These are phyloP conservation scores for Trifolium subterraneum DNA, from an alignment of 306 rosid genomes.

Conservation along the genomic window DNA sequence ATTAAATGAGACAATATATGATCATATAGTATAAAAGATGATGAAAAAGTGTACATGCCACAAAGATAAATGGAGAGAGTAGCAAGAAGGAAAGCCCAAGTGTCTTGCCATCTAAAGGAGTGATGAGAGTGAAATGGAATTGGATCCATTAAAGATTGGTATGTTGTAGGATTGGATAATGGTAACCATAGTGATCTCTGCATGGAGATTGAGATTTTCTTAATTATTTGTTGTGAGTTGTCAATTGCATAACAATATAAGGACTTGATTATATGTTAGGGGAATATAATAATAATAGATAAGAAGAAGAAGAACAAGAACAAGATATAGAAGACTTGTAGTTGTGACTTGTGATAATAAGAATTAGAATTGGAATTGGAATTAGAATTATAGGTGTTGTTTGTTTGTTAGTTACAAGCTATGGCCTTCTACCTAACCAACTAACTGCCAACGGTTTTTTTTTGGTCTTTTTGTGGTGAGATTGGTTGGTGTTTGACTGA, in stretches of 20 bases:
- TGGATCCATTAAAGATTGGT: slow-evolving; percentile 26
- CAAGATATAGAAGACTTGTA: not conserved
- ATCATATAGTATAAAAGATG: not conserved
- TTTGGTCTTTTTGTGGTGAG: not conserved
- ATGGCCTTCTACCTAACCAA: not conserved
- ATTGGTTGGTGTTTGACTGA: slow-evolving; percentile 11
- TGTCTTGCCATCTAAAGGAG: slow-evolving; percentile 43
- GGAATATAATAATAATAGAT: not conserved
- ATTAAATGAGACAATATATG: not conserved
- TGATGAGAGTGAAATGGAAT: not conserved
- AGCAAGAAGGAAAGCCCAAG: slow-evolving; percentile 48
- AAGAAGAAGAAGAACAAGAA: not conserved
- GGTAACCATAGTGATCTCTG: slow-evolving; percentile 26
- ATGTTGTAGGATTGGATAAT: not conserved
- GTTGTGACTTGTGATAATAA: slow-evolving; percentile 10
- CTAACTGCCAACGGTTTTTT: not conserved
- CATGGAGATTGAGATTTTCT: not conserved
- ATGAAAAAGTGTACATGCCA: slow-evolving; percentile 73
- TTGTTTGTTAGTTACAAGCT: not conserved
- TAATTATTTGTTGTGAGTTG: not conserved
- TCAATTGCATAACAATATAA: not conserved
- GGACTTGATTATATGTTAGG: not conserved
- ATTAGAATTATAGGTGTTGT: not conserved
- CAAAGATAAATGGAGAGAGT: slow-evolving; percentile 67
- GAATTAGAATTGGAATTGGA: not conserved